A percentile compares a stretch with the other conserved stretches of the same genome.
Evolutionary conservation across 768 basidiomycete genomes (phyloP).

Genomic region (Leccinum ochraceum): DNA sequence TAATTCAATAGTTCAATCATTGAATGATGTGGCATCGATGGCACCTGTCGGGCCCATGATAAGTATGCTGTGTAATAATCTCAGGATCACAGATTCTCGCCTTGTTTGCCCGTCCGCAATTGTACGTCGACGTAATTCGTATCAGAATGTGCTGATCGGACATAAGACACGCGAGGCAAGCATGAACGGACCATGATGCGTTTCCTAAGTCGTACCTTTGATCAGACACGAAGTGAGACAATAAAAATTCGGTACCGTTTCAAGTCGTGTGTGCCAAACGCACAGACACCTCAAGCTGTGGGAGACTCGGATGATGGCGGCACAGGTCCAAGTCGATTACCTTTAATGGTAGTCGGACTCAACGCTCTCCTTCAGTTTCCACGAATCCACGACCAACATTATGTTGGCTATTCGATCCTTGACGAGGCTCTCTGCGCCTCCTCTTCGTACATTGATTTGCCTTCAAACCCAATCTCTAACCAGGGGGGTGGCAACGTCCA

Average conservation of each 20-base stretch:
- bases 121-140: background rate
- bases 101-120: background rate
- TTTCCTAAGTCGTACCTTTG: background rate
- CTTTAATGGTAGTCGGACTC: background rate
- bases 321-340: background rate
- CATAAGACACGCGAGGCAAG: background rate
- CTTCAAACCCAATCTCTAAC: conserved; percentile 1
- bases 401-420: background rate
- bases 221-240: conserved; percentile 6
- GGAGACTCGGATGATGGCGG: background rate
- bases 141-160: background rate
- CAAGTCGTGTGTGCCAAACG: background rate
- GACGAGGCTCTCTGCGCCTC: conserved; percentile 6
- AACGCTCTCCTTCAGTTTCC: background rate
- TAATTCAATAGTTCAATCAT: background rate
- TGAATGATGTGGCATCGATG: background rate
- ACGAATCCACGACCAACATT: conserved; percentile 10
- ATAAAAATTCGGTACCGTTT: background rate
- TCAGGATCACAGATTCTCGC: background rate
- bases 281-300: background rate
- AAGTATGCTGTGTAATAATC: background rate
- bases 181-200: background rate
- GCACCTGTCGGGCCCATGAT: background rate
- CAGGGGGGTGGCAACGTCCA: conserved; percentile 22
- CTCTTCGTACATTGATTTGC: conserved; percentile 1